phyloP scores from a whole-genome alignment of 2,329 filamentous ascomycete species.

The Geosmithia morbida region DNA sequence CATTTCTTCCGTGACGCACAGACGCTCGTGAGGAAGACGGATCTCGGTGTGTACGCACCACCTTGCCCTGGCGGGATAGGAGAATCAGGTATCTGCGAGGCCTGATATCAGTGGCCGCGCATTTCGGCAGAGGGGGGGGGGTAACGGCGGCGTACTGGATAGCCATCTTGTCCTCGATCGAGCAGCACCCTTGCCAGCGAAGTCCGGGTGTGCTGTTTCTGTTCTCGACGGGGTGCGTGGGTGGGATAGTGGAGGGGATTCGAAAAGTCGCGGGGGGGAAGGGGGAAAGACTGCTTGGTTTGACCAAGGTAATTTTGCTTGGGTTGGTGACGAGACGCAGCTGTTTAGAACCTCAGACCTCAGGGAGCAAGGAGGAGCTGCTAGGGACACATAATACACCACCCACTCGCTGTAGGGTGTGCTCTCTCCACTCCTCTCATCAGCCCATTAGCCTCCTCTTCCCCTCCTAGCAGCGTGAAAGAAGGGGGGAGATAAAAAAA shows the following conservation, averaged over 20 bases:
- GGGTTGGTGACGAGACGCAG: conserved; percentile 10
- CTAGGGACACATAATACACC: background rate
- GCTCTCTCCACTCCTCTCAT: too few relatives aligned
- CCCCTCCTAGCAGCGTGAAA: too few relatives aligned
- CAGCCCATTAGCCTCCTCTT: too few relatives aligned
- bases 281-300: conserved; percentile 5
- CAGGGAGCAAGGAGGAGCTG: conserved; percentile 2
- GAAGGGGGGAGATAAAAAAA: too few relatives aligned
- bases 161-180: conserved; percentile 16
- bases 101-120: conserved; percentile 3
- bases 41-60: conserved; percentile 47
- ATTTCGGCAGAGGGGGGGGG: background rate
- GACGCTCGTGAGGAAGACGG: too few relatives aligned
- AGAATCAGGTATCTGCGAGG: conserved; percentile 78
- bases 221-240: background rate
- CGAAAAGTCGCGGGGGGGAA: conserved; percentile 5
- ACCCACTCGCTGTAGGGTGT: background rate
- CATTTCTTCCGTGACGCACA: background rate
- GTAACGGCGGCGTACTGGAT: conserved; percentile 22
- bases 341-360: background rate
- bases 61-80: conserved; percentile 96
- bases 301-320: conserved; percentile 9
- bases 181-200: background rate
- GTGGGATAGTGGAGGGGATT: background rate
- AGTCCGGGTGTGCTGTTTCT: background rate